phyloP scores from a whole-genome alignment of 2,329 filamentous ascomycete genomes.

The Penicillium glabrum region DNA sequence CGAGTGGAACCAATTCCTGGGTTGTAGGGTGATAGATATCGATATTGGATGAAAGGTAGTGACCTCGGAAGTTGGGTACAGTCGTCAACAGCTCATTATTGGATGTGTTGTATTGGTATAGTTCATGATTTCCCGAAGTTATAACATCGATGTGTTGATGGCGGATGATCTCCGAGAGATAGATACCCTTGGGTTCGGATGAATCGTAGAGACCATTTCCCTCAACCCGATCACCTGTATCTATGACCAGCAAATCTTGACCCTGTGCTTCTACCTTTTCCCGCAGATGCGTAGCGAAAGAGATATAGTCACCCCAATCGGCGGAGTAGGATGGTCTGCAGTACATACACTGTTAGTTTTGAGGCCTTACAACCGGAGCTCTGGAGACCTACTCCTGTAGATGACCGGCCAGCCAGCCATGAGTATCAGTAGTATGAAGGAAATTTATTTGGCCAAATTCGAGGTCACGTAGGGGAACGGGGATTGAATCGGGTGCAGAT shows the following conservation, averaged over 20 bases:
- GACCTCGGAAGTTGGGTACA: slow-evolving; percentile 76
- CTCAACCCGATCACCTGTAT: slow-evolving; percentile 91
- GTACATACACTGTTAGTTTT: slow-evolving; percentile 10
- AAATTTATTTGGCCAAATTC: slow-evolving; percentile 96
- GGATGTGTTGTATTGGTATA: slow-evolving; percentile 79
- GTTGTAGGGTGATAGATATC: slow-evolving; percentile 78
- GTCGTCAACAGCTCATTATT: slow-evolving; percentile 76
- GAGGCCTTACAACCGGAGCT: slow-evolving; percentile 7
- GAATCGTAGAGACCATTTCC: slow-evolving; percentile 94
- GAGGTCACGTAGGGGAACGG: slow-evolving; percentile 78
- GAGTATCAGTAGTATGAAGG: slow-evolving; percentile 92
- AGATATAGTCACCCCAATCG: slow-evolving; percentile 98
- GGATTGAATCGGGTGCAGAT: slow-evolving; percentile 71
- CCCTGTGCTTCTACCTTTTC: slow-evolving; percentile 75
- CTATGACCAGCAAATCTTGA: slow-evolving; percentile 84
- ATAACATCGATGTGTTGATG: slow-evolving; percentile 82
- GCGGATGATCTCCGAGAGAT: slow-evolving; percentile 82
- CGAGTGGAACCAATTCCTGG: slow-evolving; percentile 71
- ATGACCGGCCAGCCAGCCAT: slow-evolving; percentile 95
- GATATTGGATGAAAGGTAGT: slow-evolving; percentile 87
- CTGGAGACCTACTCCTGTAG: slow-evolving; percentile 69
- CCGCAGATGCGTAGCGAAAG: slow-evolving; percentile 81
- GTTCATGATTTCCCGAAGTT: slow-evolving; percentile 89
- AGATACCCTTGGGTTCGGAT: slow-evolving; percentile 81
- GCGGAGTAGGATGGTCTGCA: slow-evolving; percentile 81